Evolutionary conservation across 192 early-diverging fungal species (phyloP).

Genomic region (Coemansia aciculifera): DNA sequence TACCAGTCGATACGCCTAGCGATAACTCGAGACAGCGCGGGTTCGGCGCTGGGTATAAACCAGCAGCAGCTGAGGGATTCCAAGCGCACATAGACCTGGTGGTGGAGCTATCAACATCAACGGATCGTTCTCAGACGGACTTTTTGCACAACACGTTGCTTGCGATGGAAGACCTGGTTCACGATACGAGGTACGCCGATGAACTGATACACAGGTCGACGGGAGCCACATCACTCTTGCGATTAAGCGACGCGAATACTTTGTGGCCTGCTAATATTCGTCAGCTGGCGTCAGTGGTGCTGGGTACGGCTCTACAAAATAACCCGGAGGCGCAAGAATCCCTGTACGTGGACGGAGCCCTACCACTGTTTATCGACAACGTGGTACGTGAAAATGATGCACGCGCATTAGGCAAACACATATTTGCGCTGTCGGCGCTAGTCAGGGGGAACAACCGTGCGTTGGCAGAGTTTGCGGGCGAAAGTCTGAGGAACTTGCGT

Average conservation of each 20-base stretch:
- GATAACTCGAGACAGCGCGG: background rate
- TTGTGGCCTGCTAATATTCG: slow-evolving; percentile 31
- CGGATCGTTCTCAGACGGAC: slow-evolving; percentile 7
- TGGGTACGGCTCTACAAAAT: slow-evolving; percentile 62
- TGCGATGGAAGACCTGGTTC: slow-evolving; percentile 58
- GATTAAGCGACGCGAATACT: slow-evolving; percentile 34
- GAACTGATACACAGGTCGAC: slow-evolving; percentile 40
- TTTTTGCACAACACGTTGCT: slow-evolving; percentile 44
- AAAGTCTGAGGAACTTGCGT: slow-evolving; percentile 12
- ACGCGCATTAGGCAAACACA: slow-evolving; percentile 24
- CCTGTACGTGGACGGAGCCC: slow-evolving; percentile 13
- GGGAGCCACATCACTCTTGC: slow-evolving; percentile 33
- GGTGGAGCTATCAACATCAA: background rate
- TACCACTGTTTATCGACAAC: slow-evolving; percentile 23
- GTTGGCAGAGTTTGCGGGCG: slow-evolving; percentile 34
- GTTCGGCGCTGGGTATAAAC: background rate
- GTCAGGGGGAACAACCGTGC: slow-evolving; percentile 42
- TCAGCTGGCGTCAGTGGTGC: slow-evolving; percentile 50
- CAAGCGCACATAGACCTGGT: slow-evolving; percentile 37
- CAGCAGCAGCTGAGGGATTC: slow-evolving; percentile 15
- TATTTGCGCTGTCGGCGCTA: slow-evolving; percentile 49
- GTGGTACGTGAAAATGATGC: slow-evolving; percentile 21
- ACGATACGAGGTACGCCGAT: slow-evolving; percentile 60
- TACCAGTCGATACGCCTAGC: background rate
- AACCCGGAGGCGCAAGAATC: slow-evolving; percentile 28